Conservation (phyloP, 345 rosid species). For the Eucalyptus albens region DNA sequence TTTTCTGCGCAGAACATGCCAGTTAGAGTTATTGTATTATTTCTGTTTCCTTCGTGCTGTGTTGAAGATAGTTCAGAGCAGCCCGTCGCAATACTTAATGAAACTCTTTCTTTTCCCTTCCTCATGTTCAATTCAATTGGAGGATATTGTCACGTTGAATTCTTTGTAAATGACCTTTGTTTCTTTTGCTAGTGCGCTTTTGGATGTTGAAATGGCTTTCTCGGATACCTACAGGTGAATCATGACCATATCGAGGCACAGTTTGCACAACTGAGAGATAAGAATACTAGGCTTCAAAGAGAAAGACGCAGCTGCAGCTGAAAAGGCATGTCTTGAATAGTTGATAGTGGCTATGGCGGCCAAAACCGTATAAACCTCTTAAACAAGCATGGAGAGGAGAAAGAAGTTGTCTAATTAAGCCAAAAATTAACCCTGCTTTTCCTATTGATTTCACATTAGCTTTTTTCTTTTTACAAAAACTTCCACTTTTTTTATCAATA, state of each 20-base stretch:
- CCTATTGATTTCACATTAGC: background rate
- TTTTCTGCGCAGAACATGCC: background rate
- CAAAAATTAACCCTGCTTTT: background rate
- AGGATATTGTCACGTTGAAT: background rate
- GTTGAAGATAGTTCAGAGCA: background rate
- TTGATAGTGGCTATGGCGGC: background rate
- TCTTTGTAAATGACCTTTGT: background rate
- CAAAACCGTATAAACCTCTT: background rate
- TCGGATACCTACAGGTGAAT: background rate
- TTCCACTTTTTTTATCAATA: too few relatives aligned
- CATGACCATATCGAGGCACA: background rate
- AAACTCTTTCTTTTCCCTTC: background rate
- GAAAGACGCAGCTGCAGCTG: background rate
- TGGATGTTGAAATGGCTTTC: background rate
- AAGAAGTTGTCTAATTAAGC: background rate
- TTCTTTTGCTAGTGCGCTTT: background rate
- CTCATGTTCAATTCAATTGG: background rate
- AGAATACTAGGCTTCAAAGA: background rate
- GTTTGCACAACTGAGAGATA: background rate
- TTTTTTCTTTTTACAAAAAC: background rate
- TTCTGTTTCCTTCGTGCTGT: background rate
- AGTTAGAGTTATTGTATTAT: background rate
- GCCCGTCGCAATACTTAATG: background rate
- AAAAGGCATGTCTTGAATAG: background rate
- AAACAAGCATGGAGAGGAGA: background rate